These are phyloP conservation scores for Sporothrix protearum DNA, from an alignment of 2,329 filamentous ascomycete genomes.

Conservation along the genomic window DNA sequence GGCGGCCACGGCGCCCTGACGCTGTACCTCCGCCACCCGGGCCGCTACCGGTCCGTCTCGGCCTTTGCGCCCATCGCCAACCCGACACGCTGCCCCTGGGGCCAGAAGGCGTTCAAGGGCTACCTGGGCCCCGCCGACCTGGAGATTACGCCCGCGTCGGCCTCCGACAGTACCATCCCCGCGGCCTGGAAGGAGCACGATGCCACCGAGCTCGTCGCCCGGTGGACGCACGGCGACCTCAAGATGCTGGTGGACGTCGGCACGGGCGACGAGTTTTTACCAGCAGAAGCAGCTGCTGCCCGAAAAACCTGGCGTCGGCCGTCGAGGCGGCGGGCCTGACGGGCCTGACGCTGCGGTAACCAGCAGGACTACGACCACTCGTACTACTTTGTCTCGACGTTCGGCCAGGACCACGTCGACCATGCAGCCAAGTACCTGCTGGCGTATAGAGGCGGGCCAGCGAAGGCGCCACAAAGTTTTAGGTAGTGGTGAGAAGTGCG, in stretches of 20 bases:
- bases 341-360: conserved; percentile 76
- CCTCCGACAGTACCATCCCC: conserved; percentile 35
- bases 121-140: conserved; percentile 72
- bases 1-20: conserved; percentile 94
- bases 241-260: conserved; percentile 88
- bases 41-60: conserved; percentile 81
- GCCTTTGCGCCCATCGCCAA: conserved; percentile 91
- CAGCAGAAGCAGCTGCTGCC: conserved; percentile 88
- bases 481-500: not conserved
- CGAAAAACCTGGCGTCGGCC: conserved; percentile 81
- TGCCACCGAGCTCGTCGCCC: conserved; percentile 80
- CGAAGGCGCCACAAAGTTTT: too few species aligned
- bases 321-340: conserved; percentile 70
- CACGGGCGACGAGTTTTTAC: conserved; percentile 93
- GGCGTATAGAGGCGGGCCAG: conserved; percentile 16
- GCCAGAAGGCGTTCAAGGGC: conserved; percentile 87
- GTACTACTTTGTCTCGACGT: conserved; percentile 93
- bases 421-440: conserved; percentile 81
- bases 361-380: conserved; percentile 94
- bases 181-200: conserved; percentile 85
- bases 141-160: conserved; percentile 22
- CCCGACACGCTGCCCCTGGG: conserved; percentile 83
- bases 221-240: conserved; percentile 61
- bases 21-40: conserved; percentile 86
- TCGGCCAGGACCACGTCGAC: conserved; percentile 84